Evolutionary conservation across 257 asterid genomes (phyloP).

Genomic region (Echium plantagineum): DNA sequence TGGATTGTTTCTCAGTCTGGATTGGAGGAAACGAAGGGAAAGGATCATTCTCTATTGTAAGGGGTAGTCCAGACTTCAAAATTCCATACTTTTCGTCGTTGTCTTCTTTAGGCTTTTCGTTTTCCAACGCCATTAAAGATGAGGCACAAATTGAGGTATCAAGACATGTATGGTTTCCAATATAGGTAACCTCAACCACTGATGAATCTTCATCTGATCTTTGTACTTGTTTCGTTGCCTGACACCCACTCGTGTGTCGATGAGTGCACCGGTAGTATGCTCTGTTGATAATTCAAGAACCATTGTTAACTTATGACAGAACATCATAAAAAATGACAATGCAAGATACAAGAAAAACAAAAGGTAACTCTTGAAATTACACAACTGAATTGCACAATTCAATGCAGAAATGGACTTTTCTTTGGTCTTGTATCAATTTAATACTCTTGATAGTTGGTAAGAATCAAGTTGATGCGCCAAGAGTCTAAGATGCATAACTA

Average conservation of each 20-base stretch:
- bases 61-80: too few species aligned
- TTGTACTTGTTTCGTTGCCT: constrained; percentile 75
- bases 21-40: neutral
- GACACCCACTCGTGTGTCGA: constrained; percentile 58
- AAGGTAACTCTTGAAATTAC: too few species aligned
- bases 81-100: neutral
- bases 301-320: too few species aligned
- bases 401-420: too few species aligned
- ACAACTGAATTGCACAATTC: too few species aligned
- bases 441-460: too few species aligned
- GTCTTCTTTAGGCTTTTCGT: constrained; percentile 12
- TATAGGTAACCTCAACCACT: constrained; percentile 38
- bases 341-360: too few species aligned
- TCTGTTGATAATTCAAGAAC: constrained; percentile 21
- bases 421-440: too few species aligned
- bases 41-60: neutral
- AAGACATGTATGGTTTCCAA: constrained; percentile 52
- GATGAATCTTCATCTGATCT: constrained; percentile 44
- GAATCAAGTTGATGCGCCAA: too few species aligned
- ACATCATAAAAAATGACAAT: too few species aligned
- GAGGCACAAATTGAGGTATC: constrained; percentile 12
- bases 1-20: too few species aligned
- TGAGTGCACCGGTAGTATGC: constrained; percentile 82
- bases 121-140: constrained; percentile 7
- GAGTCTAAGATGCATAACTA: too few species aligned